Conservation (phyloP, 345 rosid genomes). For the Kernera saxatilis region DNA sequence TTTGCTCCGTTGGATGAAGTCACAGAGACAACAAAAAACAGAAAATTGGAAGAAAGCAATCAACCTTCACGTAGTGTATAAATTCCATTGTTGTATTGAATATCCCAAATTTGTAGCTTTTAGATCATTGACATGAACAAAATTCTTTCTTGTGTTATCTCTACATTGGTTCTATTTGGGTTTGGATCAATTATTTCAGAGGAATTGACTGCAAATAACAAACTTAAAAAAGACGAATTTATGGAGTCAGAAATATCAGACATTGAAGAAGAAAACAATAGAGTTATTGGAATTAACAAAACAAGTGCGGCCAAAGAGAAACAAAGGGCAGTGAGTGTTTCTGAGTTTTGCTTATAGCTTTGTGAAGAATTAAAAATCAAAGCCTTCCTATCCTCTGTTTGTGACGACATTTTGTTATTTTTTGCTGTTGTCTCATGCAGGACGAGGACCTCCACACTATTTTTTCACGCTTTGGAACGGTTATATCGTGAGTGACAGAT, state of each 20-base stretch:
- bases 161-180: too few relatives aligned
- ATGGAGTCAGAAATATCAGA: too few relatives aligned
- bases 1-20: conserved; percentile 1
- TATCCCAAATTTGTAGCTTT: background rate
- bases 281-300: too few relatives aligned
- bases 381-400: conserved; percentile 8
- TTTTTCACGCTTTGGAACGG: conserved; percentile 93
- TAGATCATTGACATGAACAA: background rate
- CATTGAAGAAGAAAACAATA: too few relatives aligned
- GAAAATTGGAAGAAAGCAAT: background rate
- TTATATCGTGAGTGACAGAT: conserved; percentile 62
- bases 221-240: too few relatives aligned
- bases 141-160: background rate
- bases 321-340: too few relatives aligned
- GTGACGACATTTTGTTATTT: background rate
- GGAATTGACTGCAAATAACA: too few relatives aligned
- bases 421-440: conserved; percentile 38
- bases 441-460: conserved; percentile 95
- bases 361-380: background rate
- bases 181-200: too few relatives aligned
- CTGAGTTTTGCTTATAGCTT: too few relatives aligned
- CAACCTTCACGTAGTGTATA: background rate
- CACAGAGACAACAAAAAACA: background rate
- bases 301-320: too few relatives aligned
- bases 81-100: conserved; percentile 10